These are phyloP conservation scores for Fonsecaea multimorphosa DNA, from an alignment of 2,329 filamentous ascomycete species.

Conservation along the genomic window DNA sequence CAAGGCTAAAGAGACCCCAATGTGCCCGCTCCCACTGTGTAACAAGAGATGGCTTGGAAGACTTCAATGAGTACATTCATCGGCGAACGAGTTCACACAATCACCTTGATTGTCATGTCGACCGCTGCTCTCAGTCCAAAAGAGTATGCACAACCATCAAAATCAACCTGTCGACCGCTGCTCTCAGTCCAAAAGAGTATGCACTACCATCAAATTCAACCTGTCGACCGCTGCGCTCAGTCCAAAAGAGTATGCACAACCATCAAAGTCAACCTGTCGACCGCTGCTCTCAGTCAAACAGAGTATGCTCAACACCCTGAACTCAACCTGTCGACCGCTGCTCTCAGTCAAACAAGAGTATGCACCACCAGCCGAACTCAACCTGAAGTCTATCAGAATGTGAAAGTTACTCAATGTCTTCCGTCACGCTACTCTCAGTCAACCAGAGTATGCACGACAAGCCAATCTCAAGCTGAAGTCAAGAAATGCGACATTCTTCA, in stretches of 20 bases:
- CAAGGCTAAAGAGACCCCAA: constrained; percentile 2
- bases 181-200: background rate
- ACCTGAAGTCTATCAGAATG: background rate
- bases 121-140: background rate
- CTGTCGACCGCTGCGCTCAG: background rate
- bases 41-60: background rate
- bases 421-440: no score
- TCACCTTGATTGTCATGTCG: background rate
- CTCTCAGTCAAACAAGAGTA: background rate
- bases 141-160: background rate
- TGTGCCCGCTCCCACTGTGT: background rate
- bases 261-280: background rate
- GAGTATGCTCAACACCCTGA: background rate
- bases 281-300: background rate
- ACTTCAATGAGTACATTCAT: background rate
- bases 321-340: background rate
- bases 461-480: no score
- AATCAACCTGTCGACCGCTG: background rate
- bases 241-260: background rate
- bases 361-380: background rate
- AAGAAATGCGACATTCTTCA: no score
- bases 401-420: no score
- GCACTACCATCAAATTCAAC: background rate
- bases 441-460: no score
- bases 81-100: background rate